Evolutionary conservation across 2,329 filamentous ascomycete genomes (phyloP).

Genomic region (Fusarium devonianum): DNA sequence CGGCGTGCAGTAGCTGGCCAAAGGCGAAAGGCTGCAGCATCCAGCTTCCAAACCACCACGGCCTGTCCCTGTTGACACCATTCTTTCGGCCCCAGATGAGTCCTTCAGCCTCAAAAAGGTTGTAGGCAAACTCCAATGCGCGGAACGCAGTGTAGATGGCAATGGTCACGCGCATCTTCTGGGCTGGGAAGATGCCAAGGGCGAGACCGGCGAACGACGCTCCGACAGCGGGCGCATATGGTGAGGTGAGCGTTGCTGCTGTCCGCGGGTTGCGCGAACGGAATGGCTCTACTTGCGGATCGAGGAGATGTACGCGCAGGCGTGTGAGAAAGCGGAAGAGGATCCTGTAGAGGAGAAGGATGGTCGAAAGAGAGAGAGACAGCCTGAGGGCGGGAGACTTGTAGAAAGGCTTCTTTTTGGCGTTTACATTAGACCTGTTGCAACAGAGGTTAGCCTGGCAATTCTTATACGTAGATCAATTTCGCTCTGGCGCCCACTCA

Average conservation of each 20-base stretch:
- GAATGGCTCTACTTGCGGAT: conserved; percentile 82
- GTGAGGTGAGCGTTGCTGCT: conserved; percentile 77
- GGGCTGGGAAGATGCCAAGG: conserved; percentile 74
- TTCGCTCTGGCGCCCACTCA: conserved; percentile 51
- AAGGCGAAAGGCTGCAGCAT: conserved; percentile 78
- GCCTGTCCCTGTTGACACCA: conserved; percentile 65
- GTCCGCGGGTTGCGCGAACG: conserved; percentile 81
- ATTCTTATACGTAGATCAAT: not conserved
- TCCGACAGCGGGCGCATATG: conserved; percentile 86
- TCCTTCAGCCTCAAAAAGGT: conserved; percentile 77
- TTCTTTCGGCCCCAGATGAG: conserved; percentile 68
- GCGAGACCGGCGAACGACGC: conserved; percentile 86
- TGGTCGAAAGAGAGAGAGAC: conserved; percentile 82
- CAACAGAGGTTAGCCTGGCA: conserved; percentile 8
- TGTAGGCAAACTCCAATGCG: conserved; percentile 86
- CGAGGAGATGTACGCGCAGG: conserved; percentile 78
- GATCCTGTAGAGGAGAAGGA: conserved; percentile 86
- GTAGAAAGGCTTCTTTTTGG: conserved; percentile 62
- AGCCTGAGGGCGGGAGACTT: conserved; percentile 76
- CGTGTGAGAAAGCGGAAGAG: conserved; percentile 89
- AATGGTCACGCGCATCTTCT: conserved; percentile 75
- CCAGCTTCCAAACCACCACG: conserved; percentile 88
- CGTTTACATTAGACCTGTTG: conserved; percentile 37
- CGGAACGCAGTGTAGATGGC: conserved; percentile 84
- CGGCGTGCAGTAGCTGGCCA: conserved; percentile 78